A percentile compares a stretch with the other conserved stretches of the same genome.
phyloP scores from a whole-genome alignment of 192 early-diverging fungal species.

The Spinellus fusiger region DNA sequence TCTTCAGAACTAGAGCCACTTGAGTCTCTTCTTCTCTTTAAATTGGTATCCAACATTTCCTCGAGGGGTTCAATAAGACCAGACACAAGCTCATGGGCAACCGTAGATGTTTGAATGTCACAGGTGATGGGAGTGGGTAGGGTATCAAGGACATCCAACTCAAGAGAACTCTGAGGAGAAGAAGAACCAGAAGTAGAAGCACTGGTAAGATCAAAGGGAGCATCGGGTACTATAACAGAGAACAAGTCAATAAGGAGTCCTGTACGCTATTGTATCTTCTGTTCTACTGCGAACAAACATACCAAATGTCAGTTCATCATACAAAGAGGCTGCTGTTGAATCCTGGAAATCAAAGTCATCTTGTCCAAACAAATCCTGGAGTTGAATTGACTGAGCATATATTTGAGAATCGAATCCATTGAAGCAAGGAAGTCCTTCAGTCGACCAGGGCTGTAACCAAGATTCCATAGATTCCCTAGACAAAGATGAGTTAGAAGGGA shows the following conservation, averaged over 20 bases:
- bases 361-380: conserved; percentile 28
- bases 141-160: background rate
- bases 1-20: conserved; percentile 11
- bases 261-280: background rate
- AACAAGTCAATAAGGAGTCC: background rate
- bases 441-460: conserved; percentile 20
- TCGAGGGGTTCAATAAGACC: background rate
- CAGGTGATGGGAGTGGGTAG: background rate
- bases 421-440: conserved; percentile 1
- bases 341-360: conserved; percentile 12
- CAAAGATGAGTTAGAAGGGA: background rate
- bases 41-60: background rate
- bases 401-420: conserved; percentile 17
- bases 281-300: background rate
- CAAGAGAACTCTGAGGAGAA: conserved; percentile 10
- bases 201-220: conserved; percentile 6
- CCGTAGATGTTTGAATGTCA: background rate
- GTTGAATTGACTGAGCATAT: conserved; percentile 19
- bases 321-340: conserved; percentile 8
- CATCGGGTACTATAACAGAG: conserved; percentile 2
- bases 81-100: background rate
- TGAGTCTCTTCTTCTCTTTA: conserved; percentile 18
- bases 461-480: conserved; percentile 24
- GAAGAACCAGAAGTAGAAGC: conserved; percentile 8
- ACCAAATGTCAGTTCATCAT: conserved; percentile 37